phyloP scores from a whole-genome alignment of 2,329 filamentous ascomycete species.

The Trichophyton verrucosum region DNA sequence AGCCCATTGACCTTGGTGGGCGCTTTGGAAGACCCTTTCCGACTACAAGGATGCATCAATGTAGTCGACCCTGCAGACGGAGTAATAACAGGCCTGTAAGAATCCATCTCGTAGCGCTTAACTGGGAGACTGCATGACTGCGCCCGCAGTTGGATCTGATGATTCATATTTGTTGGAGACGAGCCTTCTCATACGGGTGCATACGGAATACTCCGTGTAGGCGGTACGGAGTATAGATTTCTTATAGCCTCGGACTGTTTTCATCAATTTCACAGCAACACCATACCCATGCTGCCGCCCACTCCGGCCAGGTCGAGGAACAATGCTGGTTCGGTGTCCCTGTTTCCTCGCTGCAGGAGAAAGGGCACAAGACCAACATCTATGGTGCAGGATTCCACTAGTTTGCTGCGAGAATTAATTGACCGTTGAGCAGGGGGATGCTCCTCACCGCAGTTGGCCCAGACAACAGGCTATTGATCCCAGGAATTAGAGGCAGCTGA shows the following conservation, averaged over 20 bases:
- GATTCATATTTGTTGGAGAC: neutral
- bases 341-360: neutral
- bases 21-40: neutral
- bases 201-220: neutral
- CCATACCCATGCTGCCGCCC: neutral
- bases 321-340: neutral
- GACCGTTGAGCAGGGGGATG: neutral
- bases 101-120: no score
- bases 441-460: neutral
- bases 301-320: neutral
- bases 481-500: neutral
- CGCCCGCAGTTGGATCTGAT: neutral
- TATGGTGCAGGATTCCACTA: neutral
- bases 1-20: neutral
- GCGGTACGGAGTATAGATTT: neutral
- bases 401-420: neutral
- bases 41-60: neutral
- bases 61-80: neutral
- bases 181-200: neutral
- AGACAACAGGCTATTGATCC: neutral
- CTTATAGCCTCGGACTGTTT: neutral
- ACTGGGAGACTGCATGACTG: neutral
- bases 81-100: neutral
- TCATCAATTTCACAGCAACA: neutral
- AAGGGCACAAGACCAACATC: neutral